phyloP scores from a whole-genome alignment of 306 rosid species.

The Vicia sativa region DNA sequence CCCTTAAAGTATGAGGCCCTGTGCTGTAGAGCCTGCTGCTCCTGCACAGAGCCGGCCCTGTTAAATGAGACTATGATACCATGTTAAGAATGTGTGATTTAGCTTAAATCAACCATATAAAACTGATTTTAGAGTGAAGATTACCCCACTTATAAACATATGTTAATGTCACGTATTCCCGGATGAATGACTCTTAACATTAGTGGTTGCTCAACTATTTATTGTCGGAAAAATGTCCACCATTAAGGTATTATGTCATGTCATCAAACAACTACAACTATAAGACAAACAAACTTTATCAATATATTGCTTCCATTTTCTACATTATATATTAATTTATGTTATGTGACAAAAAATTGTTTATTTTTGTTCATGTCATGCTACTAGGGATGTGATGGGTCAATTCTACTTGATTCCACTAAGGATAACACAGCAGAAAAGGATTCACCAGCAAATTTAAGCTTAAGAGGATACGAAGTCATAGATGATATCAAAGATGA shows the following conservation, averaged over 20 bases:
- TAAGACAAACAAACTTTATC: constrained; percentile 12
- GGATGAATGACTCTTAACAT: not conserved
- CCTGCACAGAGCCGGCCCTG: too few species aligned
- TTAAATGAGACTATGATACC: too few species aligned
- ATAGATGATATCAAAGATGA: constrained; percentile 75
- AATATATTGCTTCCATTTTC: constrained; percentile 4
- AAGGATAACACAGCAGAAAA: constrained; percentile 77
- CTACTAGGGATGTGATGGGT: constrained; percentile 84
- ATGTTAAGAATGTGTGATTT: too few species aligned
- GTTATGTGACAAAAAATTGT: not conserved
- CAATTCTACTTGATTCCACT: constrained; percentile 78
- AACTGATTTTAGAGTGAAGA: too few species aligned
- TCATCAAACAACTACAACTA: constrained; percentile 1
- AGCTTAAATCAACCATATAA: too few species aligned
- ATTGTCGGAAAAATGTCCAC: constrained; percentile 37
- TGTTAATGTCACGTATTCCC: too few species aligned
- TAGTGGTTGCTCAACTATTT: constrained; percentile 40
- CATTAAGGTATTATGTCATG: constrained; percentile 24
- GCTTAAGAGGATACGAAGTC: constrained; percentile 77
- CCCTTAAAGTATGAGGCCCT: too few species aligned
- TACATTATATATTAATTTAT: not conserved
- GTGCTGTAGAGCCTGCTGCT: too few species aligned
- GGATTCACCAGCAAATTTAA: constrained; percentile 89
- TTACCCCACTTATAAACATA: too few species aligned
- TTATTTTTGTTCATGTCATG: not conserved